A percentile compares a stretch with the other conserved stretches of the same genome.
Evolutionary conservation across 139 green algal species (phyloP).

Genomic region (Eudorina sp.): DNA sequence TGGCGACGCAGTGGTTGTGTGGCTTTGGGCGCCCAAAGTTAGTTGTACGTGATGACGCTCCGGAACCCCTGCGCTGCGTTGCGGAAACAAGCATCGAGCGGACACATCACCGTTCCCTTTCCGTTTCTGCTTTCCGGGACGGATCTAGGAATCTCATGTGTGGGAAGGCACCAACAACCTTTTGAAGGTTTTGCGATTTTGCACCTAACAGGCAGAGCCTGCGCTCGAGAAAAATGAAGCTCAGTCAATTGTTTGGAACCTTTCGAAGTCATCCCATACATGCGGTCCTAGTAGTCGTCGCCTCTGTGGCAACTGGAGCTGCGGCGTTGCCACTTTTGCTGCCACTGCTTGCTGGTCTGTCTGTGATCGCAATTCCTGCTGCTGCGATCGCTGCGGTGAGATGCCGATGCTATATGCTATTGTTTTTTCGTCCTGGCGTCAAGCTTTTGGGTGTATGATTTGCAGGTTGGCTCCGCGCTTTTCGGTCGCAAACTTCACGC

Average conservation of each 20-base stretch:
- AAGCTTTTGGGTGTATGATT: not conserved
- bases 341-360: not conserved
- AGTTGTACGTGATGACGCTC: too few species aligned
- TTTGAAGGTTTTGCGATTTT: too few species aligned
- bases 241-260: not conserved
- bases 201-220: too few species aligned
- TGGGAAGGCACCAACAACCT: not conserved
- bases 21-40: too few species aligned
- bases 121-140: too few species aligned
- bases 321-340: not conserved
- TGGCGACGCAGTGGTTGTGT: too few species aligned
- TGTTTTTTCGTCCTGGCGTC: not conserved
- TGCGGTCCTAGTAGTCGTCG: not conserved
- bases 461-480: not conserved
- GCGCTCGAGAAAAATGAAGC: slow-evolving; percentile 21
- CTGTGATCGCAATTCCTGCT: slow-evolving; percentile 13
- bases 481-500: not conserved
- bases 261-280: not conserved
- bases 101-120: too few species aligned
- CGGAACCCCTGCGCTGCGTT: too few species aligned
- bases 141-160: too few species aligned
- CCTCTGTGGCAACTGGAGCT: not conserved
- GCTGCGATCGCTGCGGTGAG: not conserved
- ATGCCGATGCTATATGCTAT: not conserved
- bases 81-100: too few species aligned